Base-by-base conservation (phyloP, 257 asterid genomes). In the Plantago elongata region DNA sequence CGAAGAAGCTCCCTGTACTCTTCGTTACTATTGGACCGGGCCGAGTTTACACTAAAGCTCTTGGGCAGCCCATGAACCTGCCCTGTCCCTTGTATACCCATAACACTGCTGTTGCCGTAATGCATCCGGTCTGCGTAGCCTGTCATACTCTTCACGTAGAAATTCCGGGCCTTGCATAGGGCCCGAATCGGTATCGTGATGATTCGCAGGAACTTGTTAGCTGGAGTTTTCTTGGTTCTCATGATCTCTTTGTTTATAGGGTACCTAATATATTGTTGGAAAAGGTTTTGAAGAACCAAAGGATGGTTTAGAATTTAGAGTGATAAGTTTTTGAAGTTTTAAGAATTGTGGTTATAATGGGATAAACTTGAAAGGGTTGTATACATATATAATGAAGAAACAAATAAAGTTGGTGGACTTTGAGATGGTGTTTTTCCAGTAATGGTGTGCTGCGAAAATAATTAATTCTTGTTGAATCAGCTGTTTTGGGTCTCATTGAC, bases 1-100 rank as follows among this genome's bases (percentile, higher is more conserved):
- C 94, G 77, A 14, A 79, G 65, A 0, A 89, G 83, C 74, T 86
- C 91, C 15, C 70, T 51, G 47, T 72, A 70, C 64, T 86, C 92
- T 40, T 87, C 88, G 16, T 59, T 69, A 0, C 52, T 63, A 2
- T 50, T 30, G 0, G 88, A 66, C 9, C 70, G 61, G 17, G 78
- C 69, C 16, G 88, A 76, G 38, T 63, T 61, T 38, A 68, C 82
- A 46, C 94, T 89, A 72, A 69, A 81, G 74, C 84, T 81, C 62
- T 38, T 73, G 0, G 83, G 83, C n/a, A 81, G 66, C 64, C 29
- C 51, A 65, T 72, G 45, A 40, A 60, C 56, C 18, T 47, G 51
- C 14, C 58, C 73, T 1, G 78, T 55, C 9, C 65, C 79, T 0
- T 63, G 79, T 1, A 29, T 42, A 2, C 62, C 66, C 63, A 66